Evolutionary conservation across 2,329 filamentous ascomycete genomes (phyloP).

Genomic region (Hypoxylon sp.): DNA sequence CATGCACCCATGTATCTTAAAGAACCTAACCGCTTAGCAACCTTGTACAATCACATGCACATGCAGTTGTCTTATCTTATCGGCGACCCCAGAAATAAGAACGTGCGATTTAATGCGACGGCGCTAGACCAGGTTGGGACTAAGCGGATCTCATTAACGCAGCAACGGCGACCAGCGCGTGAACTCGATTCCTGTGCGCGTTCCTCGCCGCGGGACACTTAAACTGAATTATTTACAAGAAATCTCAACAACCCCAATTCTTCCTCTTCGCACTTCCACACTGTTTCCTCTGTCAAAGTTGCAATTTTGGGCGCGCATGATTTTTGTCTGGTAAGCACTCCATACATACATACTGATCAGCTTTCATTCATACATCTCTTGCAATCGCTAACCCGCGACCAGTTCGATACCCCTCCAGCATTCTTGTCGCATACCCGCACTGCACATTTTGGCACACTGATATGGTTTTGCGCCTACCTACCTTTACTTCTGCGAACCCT

Average conservation of each 20-base stretch:
- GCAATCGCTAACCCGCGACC: slow-evolving; percentile 1
- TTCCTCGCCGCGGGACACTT: slow-evolving; percentile 10
- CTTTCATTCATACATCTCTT: too few relatives aligned
- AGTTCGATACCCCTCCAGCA: slow-evolving; percentile 1
- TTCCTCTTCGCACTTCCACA: neutral
- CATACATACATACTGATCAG: too few relatives aligned
- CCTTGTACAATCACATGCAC: too few relatives aligned
- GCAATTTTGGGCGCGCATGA: slow-evolving; percentile 1
- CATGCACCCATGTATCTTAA: slow-evolving; percentile 1
- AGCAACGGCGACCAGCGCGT: too few relatives aligned
- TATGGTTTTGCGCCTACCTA: slow-evolving; percentile 3
- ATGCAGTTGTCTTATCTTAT: slow-evolving; percentile 20
- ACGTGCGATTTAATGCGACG: neutral
- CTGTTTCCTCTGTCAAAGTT: neutral
- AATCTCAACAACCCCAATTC: neutral
- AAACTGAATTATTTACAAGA: neutral
- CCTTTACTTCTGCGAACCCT: neutral
- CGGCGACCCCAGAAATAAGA: too few relatives aligned
- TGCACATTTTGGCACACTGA: neutral
- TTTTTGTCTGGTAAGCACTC: neutral
- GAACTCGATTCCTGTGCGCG: slow-evolving; percentile 26
- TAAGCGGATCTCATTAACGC: slow-evolving; percentile 25
- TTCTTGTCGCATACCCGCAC: neutral
- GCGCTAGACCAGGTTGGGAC: slow-evolving; percentile 5
- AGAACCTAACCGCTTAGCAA: too few relatives aligned